phyloP scores from a whole-genome alignment of 2,329 filamentous ascomycete genomes.

The Rhexocercosporidium sp. region DNA sequence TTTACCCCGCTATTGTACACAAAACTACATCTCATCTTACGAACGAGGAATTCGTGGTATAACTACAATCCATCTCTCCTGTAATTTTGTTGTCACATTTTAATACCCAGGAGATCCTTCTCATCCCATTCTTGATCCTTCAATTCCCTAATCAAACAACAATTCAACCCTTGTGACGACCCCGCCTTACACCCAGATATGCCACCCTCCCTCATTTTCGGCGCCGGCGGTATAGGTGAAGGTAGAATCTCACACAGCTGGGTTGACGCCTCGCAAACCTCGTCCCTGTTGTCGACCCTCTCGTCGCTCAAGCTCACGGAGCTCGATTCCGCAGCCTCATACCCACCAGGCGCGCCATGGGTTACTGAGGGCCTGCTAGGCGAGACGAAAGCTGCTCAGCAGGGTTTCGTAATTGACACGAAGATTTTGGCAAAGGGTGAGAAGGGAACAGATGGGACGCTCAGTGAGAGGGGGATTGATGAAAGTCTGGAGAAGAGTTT shows the following conservation, averaged over 20 bases:
- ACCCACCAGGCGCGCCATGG: constrained; percentile 20
- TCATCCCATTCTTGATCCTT: too few relatives aligned
- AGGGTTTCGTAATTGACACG: constrained; percentile 22
- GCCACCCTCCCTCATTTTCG: constrained; percentile 18
- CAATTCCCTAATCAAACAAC: neutral
- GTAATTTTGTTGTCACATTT: too few relatives aligned
- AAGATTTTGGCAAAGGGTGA: constrained; percentile 13
- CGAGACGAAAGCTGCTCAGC: constrained; percentile 13
- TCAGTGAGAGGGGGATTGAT: constrained; percentile 8
- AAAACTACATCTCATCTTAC: too few relatives aligned
- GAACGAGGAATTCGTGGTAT: too few relatives aligned
- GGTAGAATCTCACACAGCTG: constrained; percentile 20
- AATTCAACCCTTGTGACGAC: too few relatives aligned
- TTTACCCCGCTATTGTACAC: too few relatives aligned
- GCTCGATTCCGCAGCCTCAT: constrained; percentile 21
- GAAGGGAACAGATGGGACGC: neutral
- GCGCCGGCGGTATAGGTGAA: constrained; percentile 21
- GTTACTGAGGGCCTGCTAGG: constrained; percentile 22
- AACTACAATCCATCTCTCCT: too few relatives aligned
- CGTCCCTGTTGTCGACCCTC: neutral
- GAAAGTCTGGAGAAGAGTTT: constrained; percentile 22
- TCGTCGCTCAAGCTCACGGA: neutral
- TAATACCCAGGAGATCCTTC: too few relatives aligned
- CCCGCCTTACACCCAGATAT: too few relatives aligned
- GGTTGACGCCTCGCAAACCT: constrained; percentile 8